These are phyloP conservation scores for Nicotiana attenuata DNA, from an alignment of 257 asterid species.

Conservation along the genomic window DNA sequence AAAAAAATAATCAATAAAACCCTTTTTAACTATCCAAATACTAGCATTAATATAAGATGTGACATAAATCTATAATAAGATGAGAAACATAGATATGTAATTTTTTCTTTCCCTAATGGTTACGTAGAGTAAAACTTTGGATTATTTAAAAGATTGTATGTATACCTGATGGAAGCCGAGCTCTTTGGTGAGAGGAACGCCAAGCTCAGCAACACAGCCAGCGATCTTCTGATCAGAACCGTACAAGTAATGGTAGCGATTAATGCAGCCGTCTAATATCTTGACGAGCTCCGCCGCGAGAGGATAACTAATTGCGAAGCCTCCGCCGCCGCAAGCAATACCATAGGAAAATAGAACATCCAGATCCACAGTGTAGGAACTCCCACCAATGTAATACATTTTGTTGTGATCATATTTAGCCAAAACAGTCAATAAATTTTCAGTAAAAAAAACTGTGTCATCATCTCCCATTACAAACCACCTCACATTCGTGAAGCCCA, in stretches of 20 bases:
- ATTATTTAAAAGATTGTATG: too few relatives aligned
- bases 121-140: neutral
- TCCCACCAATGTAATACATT: slow-evolving; percentile 11
- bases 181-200: slow-evolving; percentile 8
- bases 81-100: too few relatives aligned
- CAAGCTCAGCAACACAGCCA: slow-evolving; percentile 13
- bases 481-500: too few relatives aligned
- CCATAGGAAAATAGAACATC: slow-evolving; percentile 3
- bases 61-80: too few relatives aligned
- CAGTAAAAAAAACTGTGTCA: slow-evolving; percentile 8
- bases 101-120: too few relatives aligned
- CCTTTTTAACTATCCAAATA: too few relatives aligned
- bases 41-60: too few relatives aligned
- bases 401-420: slow-evolving; percentile 10
- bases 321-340: neutral
- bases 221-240: slow-evolving; percentile 7
- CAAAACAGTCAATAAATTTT: slow-evolving; percentile 4
- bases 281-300: too few relatives aligned
- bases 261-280: slow-evolving; percentile 11
- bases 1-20: too few relatives aligned
- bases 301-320: too few relatives aligned
- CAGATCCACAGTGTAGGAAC: slow-evolving; percentile 13
- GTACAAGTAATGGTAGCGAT: neutral
- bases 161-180: slow-evolving; percentile 15
- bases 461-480: neutral